Evolutionary conservation across 208 protist species (phyloP), one percentile per base, ranked within the genome.

Genomic region (Leishmania tropica): DNA sequence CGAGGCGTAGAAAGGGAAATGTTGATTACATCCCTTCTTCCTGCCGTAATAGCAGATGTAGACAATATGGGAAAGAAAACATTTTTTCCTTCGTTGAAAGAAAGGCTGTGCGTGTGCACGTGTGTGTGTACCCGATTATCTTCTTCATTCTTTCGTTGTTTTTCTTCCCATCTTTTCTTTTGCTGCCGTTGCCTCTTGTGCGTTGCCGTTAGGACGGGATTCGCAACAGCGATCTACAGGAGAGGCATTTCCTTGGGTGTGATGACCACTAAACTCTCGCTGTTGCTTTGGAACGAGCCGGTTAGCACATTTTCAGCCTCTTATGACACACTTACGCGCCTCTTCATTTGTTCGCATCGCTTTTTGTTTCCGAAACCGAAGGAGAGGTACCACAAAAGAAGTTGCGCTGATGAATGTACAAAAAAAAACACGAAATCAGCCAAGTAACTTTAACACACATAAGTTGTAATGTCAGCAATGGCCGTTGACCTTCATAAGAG

Each of bases 401-500:
- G 73, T 2, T 28, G 51, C 24, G 24, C 5, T 11, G 2, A 28
- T 67, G 17, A 10, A 78, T 19, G 54, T 31, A 31, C 13, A 64
- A 64, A 17, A 56, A 17, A 45, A 67, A 68, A 31, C 7, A 2
- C 60, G 42, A 76, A 56, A 75, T 54, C 11, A 60, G 7, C 31
- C 72, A 75, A 71, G 35, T 40, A 10, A 21, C 42, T 76, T 31
- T 68, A 62, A 80, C 31, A 48, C 35, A 74, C 45, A 35, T 75
- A 51, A 54, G 35, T 47, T 60, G 47, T 53, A 81, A 40, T n/a
- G 45, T 40, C 51, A 17, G n/a, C 72, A 45, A 76, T 2, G 15
- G 31, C 17, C 31, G n/a, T 60, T 40, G 31, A 40, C 31, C n/a
- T 35, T 78, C 47, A 48, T 19, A 45, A 19, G 17, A 35, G 21